Percentiles rank a stretch among this genome's conserved stretches.
phyloP scores from a whole-genome alignment of 2,329 filamentous ascomycete species.

The Monosporascus cannonballus region DNA sequence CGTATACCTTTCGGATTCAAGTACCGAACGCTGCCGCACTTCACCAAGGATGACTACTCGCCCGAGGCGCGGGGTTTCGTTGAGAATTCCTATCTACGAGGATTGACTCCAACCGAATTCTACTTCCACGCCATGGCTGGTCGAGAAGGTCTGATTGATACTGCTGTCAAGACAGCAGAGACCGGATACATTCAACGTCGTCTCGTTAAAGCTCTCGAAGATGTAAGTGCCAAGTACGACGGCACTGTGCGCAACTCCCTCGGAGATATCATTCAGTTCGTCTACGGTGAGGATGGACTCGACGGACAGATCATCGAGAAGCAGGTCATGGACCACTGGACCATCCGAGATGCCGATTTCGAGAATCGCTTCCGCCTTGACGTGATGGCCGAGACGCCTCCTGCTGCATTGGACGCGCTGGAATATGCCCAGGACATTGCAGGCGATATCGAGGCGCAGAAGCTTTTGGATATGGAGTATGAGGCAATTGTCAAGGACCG shows the following conservation, averaged over 20 bases:
- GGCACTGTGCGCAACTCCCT: constrained; percentile 95
- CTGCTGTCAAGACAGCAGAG: constrained; percentile 97
- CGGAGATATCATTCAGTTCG: constrained; percentile 92
- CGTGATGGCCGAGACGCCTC: constrained; percentile 61
- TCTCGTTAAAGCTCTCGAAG: constrained; percentile 95
- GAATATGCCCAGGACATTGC: constrained; percentile 83
- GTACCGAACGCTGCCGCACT: constrained; percentile 92
- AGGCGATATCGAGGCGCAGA: constrained; percentile 82
- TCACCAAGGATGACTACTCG: constrained; percentile 98
- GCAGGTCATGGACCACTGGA: constrained; percentile 82
- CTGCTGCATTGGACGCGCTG: constrained; percentile 63
- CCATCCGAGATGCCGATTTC: constrained; percentile 71
- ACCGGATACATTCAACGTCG: constrained; percentile 99
- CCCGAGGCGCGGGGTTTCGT: constrained; percentile 96
- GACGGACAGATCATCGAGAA: constrained; percentile 93
- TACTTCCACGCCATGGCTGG: constrained; percentile 99
- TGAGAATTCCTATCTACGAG: constrained; percentile 96
- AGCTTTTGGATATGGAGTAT: constrained; percentile 82
- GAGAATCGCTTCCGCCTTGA: constrained; percentile 79
- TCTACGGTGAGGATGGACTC: constrained; percentile 95
- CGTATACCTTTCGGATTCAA: constrained; percentile 99
- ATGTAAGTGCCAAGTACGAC: constrained; percentile 96
- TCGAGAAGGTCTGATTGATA: constrained; percentile 99
- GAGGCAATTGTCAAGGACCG: constrained; percentile 73
- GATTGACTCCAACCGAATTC: constrained; percentile 91